Evolutionary conservation across 176 grass and related monocot species (phyloP), one percentile per base, ranked within the genome.

Genomic region (Lolium multiflorum): DNA sequence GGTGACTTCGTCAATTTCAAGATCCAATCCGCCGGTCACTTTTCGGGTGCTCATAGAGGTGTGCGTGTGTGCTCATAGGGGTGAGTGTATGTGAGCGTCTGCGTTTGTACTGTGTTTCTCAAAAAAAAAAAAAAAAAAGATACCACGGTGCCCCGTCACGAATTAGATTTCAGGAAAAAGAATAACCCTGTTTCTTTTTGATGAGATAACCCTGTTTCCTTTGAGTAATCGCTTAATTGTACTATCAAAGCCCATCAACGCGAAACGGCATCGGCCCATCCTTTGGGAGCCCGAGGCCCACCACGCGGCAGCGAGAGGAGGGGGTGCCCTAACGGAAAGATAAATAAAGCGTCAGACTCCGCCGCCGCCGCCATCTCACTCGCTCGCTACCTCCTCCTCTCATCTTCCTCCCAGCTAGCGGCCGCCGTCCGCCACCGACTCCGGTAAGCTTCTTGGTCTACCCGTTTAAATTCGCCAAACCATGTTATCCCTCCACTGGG

Each of bases 341-440:
- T 69, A 69, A 66, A 66, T 66, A 66, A 35, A 26, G 63, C 28
- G 13, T 17, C 63, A 66, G 26, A 66, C 28, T 66, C 63, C 4
- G 9, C 24, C 44, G 43, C 41, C 78, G 59, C 59, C 61, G 60
- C 60, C 15, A 25, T 71, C 64, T 68, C 16, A 14, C 9, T 52
- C 25, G 24, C 44, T 11, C 62, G 20, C 25, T 16, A 4, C 38
- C 63, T 15, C 13, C 18, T 69, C 60, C 17, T 15, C 21, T 15
- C 37, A 1, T 31, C 48, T 1, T 44, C 41, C 44, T 16, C n/a
- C 2, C 51, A 3, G 52, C 41, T 4, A 31, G 56, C 71, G 7
- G 20, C 82, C 41, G 55, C 5, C 54, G 54, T 84, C 82, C 70
- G 12, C 55, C 41, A 26, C 82, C 38, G 41, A 20, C 20, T 76